phyloP scores from a whole-genome alignment of 176 grass and related monocot genomes.

The Zea mays region DNA sequence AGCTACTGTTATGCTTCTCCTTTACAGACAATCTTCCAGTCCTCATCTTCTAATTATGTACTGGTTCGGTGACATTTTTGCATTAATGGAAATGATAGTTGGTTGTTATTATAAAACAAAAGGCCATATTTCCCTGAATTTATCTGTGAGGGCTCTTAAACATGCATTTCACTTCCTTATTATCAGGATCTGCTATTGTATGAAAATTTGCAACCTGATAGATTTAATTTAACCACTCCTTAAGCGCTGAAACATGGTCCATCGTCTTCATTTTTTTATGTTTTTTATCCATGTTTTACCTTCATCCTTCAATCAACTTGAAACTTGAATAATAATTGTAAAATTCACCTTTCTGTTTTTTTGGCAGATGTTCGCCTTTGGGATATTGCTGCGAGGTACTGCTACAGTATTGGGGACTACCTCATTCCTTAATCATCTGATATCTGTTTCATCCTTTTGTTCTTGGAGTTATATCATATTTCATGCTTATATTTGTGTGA shows the following conservation, averaged over 20 bases:
- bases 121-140: background rate
- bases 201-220: background rate
- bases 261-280: background rate
- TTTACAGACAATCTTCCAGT: background rate
- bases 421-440: background rate
- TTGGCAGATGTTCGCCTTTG: slow-evolving; percentile 87
- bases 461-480: slow-evolving; percentile 6
- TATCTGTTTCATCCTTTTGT: background rate
- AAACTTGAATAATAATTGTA: slow-evolving; percentile 16
- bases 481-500: slow-evolving; percentile 7
- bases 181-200: slow-evolving; percentile 15
- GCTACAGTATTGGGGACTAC: background rate
- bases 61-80: background rate
- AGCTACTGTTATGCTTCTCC: background rate
- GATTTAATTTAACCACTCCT: background rate
- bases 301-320: slow-evolving; percentile 22
- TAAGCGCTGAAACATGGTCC: background rate
- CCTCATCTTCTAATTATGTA: background rate
- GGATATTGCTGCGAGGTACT: slow-evolving; percentile 90
- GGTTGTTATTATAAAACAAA: slow-evolving; percentile 5
- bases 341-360: slow-evolving; percentile 34
- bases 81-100: background rate
- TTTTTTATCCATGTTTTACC: background rate
- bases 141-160: background rate
- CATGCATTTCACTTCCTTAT: background rate